Percentiles rank a stretch among this genome's conserved stretches.
These are phyloP conservation scores for Sequoia sempervirens DNA, from an alignment of 75 land plant genomes.

Conservation along the genomic window DNA sequence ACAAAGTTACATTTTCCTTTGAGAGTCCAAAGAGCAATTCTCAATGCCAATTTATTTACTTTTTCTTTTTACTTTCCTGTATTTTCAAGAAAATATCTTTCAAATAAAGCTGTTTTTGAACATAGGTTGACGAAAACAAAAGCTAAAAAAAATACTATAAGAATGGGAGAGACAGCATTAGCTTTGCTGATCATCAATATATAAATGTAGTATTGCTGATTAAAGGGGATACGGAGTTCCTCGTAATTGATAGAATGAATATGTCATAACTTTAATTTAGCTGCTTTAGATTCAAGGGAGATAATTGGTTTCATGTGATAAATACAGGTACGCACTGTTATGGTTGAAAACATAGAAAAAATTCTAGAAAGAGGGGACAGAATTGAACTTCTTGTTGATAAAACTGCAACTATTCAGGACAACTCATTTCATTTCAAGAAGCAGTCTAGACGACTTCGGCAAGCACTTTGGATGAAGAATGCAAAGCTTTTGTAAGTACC, in stretches of 20 bases:
- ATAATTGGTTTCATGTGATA: neutral
- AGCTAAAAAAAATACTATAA: neutral
- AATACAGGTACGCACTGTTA: slow-evolving; percentile 79
- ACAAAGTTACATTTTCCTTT: neutral
- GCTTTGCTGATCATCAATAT: neutral
- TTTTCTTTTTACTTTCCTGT: neutral
- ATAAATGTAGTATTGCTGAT: neutral
- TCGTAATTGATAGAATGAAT: neutral
- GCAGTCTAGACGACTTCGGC: slow-evolving; percentile 80
- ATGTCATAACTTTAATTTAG: neutral
- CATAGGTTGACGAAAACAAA: neutral
- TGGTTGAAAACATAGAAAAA: slow-evolving; percentile 99
- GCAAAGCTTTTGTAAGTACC: slow-evolving; percentile 88
- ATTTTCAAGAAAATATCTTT: too few species aligned
- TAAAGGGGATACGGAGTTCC: neutral
- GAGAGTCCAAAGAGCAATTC: neutral
- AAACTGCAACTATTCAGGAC: slow-evolving; percentile 97
- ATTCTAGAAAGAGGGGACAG: slow-evolving; percentile 94
- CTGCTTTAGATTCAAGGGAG: neutral
- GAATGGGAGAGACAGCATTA: neutral
- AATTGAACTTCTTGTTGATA: slow-evolving; percentile 94
- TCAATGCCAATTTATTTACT: neutral
- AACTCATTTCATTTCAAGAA: slow-evolving; percentile 89
- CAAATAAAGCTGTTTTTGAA: neutral
- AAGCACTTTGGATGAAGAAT: slow-evolving; percentile 94